Conservation (phyloP, 1,284 basidiomycete species). For the Paramarasmius palmivorus region DNA sequence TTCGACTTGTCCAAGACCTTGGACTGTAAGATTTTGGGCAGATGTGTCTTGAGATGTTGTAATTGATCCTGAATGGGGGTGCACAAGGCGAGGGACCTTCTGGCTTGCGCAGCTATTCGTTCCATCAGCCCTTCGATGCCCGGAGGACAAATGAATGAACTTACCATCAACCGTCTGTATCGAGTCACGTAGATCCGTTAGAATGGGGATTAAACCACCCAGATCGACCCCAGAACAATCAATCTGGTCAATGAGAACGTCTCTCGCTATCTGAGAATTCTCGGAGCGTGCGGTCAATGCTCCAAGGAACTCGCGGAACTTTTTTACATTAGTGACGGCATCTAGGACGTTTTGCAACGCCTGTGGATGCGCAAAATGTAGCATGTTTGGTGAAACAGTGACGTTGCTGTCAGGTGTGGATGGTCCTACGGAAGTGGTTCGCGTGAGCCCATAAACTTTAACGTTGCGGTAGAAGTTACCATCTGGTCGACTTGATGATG, state of each 20-base stretch:
- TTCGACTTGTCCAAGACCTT: constrained; percentile 57
- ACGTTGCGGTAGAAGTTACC: neutral
- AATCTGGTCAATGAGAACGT: constrained; percentile 60
- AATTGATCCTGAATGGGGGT: constrained; percentile 48
- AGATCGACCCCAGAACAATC: constrained; percentile 65
- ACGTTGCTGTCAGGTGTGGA: no score
- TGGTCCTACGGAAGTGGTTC: no score
- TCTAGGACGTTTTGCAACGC: constrained; percentile 49
- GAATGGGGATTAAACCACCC: constrained; percentile 43
- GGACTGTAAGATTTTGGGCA: constrained; percentile 47
- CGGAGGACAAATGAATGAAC: constrained; percentile 13
- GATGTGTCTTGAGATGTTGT: constrained; percentile 39
- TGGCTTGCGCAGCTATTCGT: constrained; percentile 46
- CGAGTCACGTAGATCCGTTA: constrained; percentile 39
- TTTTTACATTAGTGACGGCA: constrained; percentile 55
- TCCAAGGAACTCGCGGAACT: constrained; percentile 53
- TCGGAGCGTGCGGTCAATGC: constrained; percentile 54
- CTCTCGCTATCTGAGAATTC: constrained; percentile 61
- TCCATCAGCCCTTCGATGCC: constrained; percentile 4
- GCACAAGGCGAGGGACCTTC: constrained; percentile 54
- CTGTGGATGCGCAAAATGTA: constrained; percentile 63
- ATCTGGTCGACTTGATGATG: constrained; percentile 14
- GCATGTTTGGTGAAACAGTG: constrained; percentile 44
- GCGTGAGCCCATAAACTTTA: no score
- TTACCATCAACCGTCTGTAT: constrained; percentile 32